Percentiles rank a stretch among this genome's conserved stretches.
Conservation (phyloP, 495 filamentous ascomycete genomes). For the Aspergillus ostianus region DNA sequence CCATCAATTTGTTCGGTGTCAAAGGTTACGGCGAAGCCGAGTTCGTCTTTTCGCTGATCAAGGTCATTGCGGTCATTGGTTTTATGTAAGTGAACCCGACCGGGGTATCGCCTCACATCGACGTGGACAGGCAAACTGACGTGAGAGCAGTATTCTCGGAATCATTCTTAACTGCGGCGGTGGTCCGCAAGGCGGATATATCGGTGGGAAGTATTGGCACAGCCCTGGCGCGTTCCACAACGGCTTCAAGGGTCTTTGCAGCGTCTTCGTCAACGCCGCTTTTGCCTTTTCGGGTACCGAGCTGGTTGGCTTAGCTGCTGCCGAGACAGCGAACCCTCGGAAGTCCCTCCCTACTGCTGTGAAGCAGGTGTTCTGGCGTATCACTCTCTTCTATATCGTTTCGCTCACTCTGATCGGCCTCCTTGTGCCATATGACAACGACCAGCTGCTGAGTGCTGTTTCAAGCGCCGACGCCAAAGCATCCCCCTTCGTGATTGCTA, state of each 20-base stretch:
- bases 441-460: constrained; percentile 53
- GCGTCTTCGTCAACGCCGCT: constrained; percentile 88
- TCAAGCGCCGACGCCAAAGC: constrained; percentile 64
- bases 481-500: constrained; percentile 89
- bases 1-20: constrained; percentile 84
- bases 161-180: constrained; percentile 80
- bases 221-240: constrained; percentile 85
- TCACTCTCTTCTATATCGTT: constrained; percentile 81
- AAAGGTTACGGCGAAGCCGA: constrained; percentile 89
- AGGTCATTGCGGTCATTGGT: constrained; percentile 81
- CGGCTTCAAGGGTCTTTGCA: constrained; percentile 93
- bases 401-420: constrained; percentile 72
- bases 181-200: constrained; percentile 69
- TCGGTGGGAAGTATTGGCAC: constrained; percentile 82
- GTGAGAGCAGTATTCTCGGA: constrained; percentile 61
- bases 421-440: constrained; percentile 68
- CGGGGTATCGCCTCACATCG: not conserved
- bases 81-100: constrained; percentile 66
- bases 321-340: constrained; percentile 82
- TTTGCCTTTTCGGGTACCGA: constrained; percentile 94
- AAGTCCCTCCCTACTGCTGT: constrained; percentile 83
- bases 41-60: constrained; percentile 83
- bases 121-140: constrained; percentile 15
- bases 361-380: constrained; percentile 96
- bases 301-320: constrained; percentile 86